Conservation (phyloP, 768 basidiomycete species). For the Rubroboletus satanas region DNA sequence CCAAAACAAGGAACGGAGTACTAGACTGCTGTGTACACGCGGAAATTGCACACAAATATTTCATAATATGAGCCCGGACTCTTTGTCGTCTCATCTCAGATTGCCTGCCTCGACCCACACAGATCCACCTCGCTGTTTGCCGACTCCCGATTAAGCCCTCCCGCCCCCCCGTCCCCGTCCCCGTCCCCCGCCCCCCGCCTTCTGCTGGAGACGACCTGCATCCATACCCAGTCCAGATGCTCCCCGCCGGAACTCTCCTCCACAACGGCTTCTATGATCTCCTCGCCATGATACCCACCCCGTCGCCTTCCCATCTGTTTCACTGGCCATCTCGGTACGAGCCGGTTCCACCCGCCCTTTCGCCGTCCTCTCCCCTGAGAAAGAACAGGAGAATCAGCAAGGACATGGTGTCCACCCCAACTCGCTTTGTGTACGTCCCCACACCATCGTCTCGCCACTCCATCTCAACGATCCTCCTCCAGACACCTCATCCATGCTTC, state of each 20-base stretch:
- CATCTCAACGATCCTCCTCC: conserved; percentile 21
- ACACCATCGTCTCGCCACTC: conserved; percentile 9
- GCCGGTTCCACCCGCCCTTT: conserved; percentile 17
- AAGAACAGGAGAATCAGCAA: conserved; percentile 73
- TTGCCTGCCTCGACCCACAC: not conserved
- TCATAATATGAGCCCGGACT: not conserved
- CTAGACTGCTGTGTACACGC: conserved; percentile 13
- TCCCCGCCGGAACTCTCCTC: conserved; percentile 67
- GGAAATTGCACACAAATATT: conserved; percentile 20
- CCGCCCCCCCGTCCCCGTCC: not conserved
- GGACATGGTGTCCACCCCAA: conserved; percentile 85
- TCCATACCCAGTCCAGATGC: conserved; percentile 34
- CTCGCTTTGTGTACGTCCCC: conserved; percentile 72
- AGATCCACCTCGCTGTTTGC: not conserved
- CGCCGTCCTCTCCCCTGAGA: conserved; percentile 36
- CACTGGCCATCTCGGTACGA: conserved; percentile 45
- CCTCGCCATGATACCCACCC: conserved; percentile 71
- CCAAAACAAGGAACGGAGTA: too few species aligned
- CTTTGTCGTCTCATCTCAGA: not conserved
- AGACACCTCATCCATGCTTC: conserved; percentile 91
- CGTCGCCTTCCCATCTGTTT: conserved; percentile 55
- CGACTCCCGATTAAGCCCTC: not conserved
- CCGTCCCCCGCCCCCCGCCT: not conserved
- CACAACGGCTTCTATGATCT: conserved; percentile 93
- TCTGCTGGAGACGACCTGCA: not conserved